Evolutionary conservation across 2,329 filamentous ascomycete genomes (phyloP).

Genomic region (Clonostachys solani): DNA sequence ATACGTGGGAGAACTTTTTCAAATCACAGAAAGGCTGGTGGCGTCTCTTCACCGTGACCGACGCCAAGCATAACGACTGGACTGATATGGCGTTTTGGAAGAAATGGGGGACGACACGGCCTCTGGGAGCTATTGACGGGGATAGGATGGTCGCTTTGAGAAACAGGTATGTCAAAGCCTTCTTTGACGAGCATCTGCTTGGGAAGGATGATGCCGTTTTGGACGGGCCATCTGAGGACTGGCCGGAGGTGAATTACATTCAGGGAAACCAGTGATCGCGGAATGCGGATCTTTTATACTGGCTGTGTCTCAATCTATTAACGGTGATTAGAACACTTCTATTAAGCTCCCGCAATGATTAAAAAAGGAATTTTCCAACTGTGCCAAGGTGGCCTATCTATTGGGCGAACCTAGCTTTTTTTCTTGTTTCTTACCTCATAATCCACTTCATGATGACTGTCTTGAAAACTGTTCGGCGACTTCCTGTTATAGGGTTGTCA

Average conservation of each 20-base stretch:
- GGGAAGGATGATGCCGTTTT: slow-evolving; percentile 1
- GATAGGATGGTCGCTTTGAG: slow-evolving; percentile 5
- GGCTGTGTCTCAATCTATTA: too few relatives aligned
- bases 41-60: slow-evolving; percentile 5
- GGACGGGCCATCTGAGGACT: slow-evolving; percentile 2
- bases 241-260: slow-evolving; percentile 1
- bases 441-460: too few relatives aligned
- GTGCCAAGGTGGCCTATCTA: too few relatives aligned
- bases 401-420: too few relatives aligned
- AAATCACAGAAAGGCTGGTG: slow-evolving; percentile 7
- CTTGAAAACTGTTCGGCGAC: too few relatives aligned
- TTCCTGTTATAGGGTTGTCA: too few relatives aligned
- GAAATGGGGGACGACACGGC: slow-evolving; percentile 2
- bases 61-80: slow-evolving; percentile 5
- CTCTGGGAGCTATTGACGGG: slow-evolving; percentile 4
- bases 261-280: not conserved
- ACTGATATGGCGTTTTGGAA: slow-evolving; percentile 7
- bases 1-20: slow-evolving; percentile 5
- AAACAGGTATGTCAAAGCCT: slow-evolving; percentile 4
- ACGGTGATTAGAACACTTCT: too few relatives aligned
- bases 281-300: too few relatives aligned
- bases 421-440: too few relatives aligned
- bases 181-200: slow-evolving; percentile 5
- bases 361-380: too few relatives aligned
- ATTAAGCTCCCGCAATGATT: too few relatives aligned